A percentile compares a stretch with the other conserved stretches of the same genome.
Conservation (phyloP, 345 rosid genomes). For the Eutrema yunnanense region DNA sequence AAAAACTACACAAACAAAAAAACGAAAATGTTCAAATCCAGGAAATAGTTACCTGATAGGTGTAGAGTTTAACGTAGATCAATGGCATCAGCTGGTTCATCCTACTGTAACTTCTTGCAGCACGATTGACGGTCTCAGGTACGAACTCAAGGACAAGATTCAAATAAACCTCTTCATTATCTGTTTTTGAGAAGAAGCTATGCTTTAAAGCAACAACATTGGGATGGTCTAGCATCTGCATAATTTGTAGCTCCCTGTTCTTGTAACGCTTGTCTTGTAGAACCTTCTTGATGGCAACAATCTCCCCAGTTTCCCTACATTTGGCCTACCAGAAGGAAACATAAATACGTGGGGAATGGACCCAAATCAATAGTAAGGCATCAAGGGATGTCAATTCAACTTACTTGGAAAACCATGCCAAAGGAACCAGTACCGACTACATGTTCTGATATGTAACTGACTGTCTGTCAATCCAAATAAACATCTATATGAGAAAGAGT, state of each 20-base stretch:
- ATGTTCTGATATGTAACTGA: constrained; percentile 85
- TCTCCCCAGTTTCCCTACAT: constrained; percentile 93
- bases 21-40: neutral
- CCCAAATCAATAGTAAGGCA: neutral
- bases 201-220: constrained; percentile 82
- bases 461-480: constrained; percentile 48
- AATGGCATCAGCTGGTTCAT: constrained; percentile 83
- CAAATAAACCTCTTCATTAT: constrained; percentile 81
- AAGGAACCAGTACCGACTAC: constrained; percentile 96
- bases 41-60: constrained; percentile 60
- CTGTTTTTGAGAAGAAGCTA: constrained; percentile 79
- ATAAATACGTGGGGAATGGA: neutral
- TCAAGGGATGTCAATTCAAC: constrained; percentile 17
- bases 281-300: constrained; percentile 92
- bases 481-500: constrained; percentile 14
- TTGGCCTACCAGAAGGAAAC: constrained; percentile 61
- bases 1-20: neutral
- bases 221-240: constrained; percentile 97
- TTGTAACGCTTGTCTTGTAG: constrained; percentile 94
- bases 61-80: constrained; percentile 84
- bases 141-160: constrained; percentile 92
- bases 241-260: constrained; percentile 87
- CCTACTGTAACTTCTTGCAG: constrained; percentile 74
- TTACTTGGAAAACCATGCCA: constrained; percentile 86
- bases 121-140: constrained; percentile 80